A percentile compares a stretch with the other conserved stretches of the same genome.
These are phyloP conservation scores for Sphagnum tenellum DNA, from an alignment of 225 moss, liverwort and hornwort species.

Conservation along the genomic window DNA sequence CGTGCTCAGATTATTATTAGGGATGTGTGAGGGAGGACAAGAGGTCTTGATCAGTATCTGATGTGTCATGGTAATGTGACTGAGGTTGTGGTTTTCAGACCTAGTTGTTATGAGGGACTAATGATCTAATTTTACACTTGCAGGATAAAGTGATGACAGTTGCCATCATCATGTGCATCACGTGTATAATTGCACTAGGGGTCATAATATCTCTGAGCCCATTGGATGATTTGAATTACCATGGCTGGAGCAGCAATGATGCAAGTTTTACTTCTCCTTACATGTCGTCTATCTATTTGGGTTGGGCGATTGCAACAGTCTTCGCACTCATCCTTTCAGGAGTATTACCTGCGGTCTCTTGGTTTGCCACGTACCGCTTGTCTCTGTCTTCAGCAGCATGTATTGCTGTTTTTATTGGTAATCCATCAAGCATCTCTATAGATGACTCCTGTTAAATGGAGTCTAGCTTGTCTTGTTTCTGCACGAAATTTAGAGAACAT, in stretches of 20 bases:
- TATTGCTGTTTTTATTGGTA: conserved; percentile 83
- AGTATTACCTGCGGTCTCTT: conserved; percentile 80
- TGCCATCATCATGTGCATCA: conserved; percentile 61
- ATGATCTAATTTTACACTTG: conserved; percentile 3
- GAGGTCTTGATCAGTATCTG: too few species aligned
- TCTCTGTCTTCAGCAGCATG: conserved; percentile 89
- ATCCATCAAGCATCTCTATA: too few species aligned
- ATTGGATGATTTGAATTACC: conserved; percentile 72
- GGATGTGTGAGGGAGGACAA: too few species aligned
- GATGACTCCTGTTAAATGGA: too few species aligned
- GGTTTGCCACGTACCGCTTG: conserved; percentile 98
- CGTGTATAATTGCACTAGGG: conserved; percentile 72
- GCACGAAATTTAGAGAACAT: too few species aligned
- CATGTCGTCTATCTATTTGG: conserved; percentile 77
- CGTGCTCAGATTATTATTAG: too few species aligned
- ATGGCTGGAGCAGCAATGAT: conserved; percentile 66
- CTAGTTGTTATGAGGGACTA: not conserved
- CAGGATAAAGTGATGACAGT: conserved; percentile 80
- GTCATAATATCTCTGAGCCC: conserved; percentile 82
- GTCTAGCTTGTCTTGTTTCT: too few species aligned
- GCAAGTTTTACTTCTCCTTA: conserved; percentile 65
- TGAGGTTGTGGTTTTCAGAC: not conserved
- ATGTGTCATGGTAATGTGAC: too few species aligned
- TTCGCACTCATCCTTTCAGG: conserved; percentile 83
- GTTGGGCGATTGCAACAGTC: conserved; percentile 89